Evolutionary conservation across 2,329 filamentous ascomycete genomes (phyloP).

Genomic region (Tolypocladium pustulatum): DNA sequence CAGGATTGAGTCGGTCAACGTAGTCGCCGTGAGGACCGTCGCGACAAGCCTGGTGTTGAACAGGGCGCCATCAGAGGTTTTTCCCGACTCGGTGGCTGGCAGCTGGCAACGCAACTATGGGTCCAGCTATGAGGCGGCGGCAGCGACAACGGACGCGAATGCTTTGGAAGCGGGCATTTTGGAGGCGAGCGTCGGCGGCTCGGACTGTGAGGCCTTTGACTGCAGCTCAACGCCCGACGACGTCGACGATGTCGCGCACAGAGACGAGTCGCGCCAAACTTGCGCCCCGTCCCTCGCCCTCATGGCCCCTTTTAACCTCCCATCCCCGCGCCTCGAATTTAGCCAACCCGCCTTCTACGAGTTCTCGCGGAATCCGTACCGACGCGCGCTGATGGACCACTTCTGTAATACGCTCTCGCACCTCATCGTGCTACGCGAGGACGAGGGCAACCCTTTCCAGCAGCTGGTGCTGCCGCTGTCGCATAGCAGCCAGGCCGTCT

Average conservation of each 20-base stretch:
- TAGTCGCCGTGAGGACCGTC: not conserved
- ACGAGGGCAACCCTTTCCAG: constrained; percentile 52
- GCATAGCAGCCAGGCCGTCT: constrained; percentile 46
- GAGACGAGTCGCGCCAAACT: not conserved
- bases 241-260: not conserved
- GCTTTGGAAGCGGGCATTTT: not conserved
- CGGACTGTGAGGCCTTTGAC: not conserved
- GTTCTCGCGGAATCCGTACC: constrained; percentile 42
- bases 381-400: constrained; percentile 47
- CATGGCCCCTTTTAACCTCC: constrained; percentile 8
- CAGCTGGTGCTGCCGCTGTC: constrained; percentile 52
- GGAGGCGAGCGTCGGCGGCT: not conserved
- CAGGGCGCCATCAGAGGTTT: not conserved
- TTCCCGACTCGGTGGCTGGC: not conserved
- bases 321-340: constrained; percentile 35
- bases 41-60: not conserved
- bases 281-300: constrained; percentile 13
- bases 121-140: not conserved
- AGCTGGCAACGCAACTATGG: not conserved
- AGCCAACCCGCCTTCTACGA: constrained; percentile 42
- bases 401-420: constrained; percentile 55
- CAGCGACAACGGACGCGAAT: not conserved
- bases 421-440: constrained; percentile 54
- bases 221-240: not conserved
- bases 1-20: constrained; percentile 15